Evolutionary conservation across 345 rosid species (phyloP), one percentile per base, ranked within the genome.

Genomic region (Ceriops tagal): DNA sequence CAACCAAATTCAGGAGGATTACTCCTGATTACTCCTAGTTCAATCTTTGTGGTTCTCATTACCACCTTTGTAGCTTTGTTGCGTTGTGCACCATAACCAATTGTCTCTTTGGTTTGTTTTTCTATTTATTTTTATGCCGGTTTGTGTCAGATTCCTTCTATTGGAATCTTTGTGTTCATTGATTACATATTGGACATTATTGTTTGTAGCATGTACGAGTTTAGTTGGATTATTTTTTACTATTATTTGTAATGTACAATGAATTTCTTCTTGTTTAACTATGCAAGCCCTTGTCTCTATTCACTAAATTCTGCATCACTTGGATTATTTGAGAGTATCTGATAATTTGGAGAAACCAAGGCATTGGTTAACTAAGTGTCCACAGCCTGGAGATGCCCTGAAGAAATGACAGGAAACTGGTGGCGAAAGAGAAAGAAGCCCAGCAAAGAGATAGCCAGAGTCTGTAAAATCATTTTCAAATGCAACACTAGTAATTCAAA

Each of bases 1-100:
- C 73, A 52, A 19, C 77, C 77, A 16, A 82, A 78, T 77, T 82
- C 86, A 7, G 84, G 74, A 49, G 31, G 34, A n/a, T 37, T 27
- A 8, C 51, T 73, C 51, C 53, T 75, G 3, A 60, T 69, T 13
- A 66, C 69, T 22, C 2, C 59, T 46, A 21, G 56, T 63, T 65
- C 67, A 8, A 60, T 77, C 52, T 58, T 62, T 7, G 5, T 68
- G 34, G 68, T 71, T 32, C 63, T 78, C 49, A 27, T 71, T 52
- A 43, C 75, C 26, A 34, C 74, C 34, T 51, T 71, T 21, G 27
- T 64, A 28, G 66, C 71, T 18, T 61, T 73, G 65, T 19, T 55
- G 11, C 64, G 77, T 67, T 66, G 26, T 61, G 58, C 53, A 43
- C 39, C 63, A 16, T 69, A 8, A 62, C 66, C 52, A 46, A 65